phyloP scores from a whole-genome alignment of 257 asterid genomes.

The Fraxinus anomala region DNA sequence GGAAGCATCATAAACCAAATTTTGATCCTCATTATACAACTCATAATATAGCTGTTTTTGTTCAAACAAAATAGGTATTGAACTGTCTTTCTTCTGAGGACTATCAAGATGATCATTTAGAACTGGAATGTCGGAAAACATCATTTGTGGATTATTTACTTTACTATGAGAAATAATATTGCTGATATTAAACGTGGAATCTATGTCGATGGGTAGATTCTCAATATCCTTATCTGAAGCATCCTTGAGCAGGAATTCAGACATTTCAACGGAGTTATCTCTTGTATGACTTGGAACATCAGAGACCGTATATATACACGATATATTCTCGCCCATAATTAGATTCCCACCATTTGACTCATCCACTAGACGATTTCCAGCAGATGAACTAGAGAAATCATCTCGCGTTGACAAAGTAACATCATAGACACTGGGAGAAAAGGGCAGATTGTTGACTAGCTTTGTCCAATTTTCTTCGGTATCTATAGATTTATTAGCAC shows the following conservation, averaged over 20 bases:
- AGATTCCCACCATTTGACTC: slow-evolving; percentile 22
- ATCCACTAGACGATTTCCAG: slow-evolving; percentile 35
- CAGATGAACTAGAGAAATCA: slow-evolving; percentile 38
- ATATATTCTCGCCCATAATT: slow-evolving; percentile 27
- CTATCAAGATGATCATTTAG: slow-evolving; percentile 30
- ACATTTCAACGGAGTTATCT: slow-evolving; percentile 30
- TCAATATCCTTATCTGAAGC: slow-evolving; percentile 28
- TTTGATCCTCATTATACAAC: slow-evolving; percentile 28
- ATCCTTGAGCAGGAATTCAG: slow-evolving; percentile 36
- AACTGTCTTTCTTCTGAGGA: slow-evolving; percentile 22
- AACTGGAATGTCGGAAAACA: slow-evolving; percentile 26
- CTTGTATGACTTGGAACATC: slow-evolving; percentile 28
- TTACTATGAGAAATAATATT: slow-evolving; percentile 26
- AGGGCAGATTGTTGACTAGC: slow-evolving; percentile 30
- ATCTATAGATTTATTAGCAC: slow-evolving; percentile 1
- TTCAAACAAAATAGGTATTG: slow-evolving; percentile 13
- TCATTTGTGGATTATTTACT: slow-evolving; percentile 27
- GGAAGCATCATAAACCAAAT: slow-evolving; percentile 22
- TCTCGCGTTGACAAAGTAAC: slow-evolving; percentile 30
- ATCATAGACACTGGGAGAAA: slow-evolving; percentile 33
- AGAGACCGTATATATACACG: slow-evolving; percentile 27
- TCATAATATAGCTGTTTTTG: slow-evolving; percentile 30
- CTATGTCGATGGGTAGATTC: slow-evolving; percentile 24
- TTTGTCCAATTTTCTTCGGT: slow-evolving; percentile 33
- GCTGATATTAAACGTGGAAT: slow-evolving; percentile 20